Conservation (phyloP, 2,329 filamentous ascomycete species). For the Aschersonia sp. region DNA sequence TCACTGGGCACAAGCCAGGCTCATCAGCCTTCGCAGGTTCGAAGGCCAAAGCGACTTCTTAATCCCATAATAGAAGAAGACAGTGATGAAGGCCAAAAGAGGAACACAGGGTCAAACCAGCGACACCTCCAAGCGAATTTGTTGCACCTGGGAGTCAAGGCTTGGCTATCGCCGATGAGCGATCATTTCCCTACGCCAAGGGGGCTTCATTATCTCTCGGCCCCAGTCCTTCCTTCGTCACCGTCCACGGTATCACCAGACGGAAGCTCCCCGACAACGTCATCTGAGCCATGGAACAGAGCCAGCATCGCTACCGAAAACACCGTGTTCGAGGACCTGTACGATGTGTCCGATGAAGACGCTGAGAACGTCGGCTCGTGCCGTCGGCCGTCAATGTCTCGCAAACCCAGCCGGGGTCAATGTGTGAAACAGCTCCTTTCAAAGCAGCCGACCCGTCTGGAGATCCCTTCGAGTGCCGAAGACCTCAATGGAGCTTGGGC, state of each 20-base stretch:
- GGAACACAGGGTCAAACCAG: slow-evolving; percentile 7
- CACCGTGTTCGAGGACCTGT: slow-evolving; percentile 74
- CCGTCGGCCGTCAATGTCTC: slow-evolving; percentile 13
- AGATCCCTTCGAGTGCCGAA: slow-evolving; percentile 31
- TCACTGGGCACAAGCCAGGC: slow-evolving; percentile 22
- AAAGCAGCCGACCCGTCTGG: slow-evolving; percentile 27
- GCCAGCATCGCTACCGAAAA: slow-evolving; percentile 47
- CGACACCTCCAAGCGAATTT: slow-evolving; percentile 14
- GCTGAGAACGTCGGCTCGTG: slow-evolving; percentile 17
- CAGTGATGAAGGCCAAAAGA: slow-evolving; percentile 21
- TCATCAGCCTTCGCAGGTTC: slow-evolving; percentile 39
- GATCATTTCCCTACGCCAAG: slow-evolving; percentile 61
- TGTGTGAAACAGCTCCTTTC: slow-evolving; percentile 20
- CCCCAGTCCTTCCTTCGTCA: slow-evolving; percentile 46
- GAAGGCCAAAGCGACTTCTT: slow-evolving; percentile 37
- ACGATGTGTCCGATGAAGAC: slow-evolving; percentile 75
- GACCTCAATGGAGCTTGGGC: slow-evolving; percentile 26
- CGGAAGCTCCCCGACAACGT: slow-evolving; percentile 37
- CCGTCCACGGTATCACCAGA: slow-evolving; percentile 40
- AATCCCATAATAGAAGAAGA: slow-evolving; percentile 53
- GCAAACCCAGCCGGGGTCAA: slow-evolving; percentile 21
- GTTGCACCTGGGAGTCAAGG: slow-evolving; percentile 36
- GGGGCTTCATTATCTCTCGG: slow-evolving; percentile 49
- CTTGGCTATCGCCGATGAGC: slow-evolving; percentile 44
- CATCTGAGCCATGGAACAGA: slow-evolving; percentile 48